Evolutionary conservation across 2,329 filamentous ascomycete genomes (phyloP).

Genomic region (Exophiala spinifera): DNA sequence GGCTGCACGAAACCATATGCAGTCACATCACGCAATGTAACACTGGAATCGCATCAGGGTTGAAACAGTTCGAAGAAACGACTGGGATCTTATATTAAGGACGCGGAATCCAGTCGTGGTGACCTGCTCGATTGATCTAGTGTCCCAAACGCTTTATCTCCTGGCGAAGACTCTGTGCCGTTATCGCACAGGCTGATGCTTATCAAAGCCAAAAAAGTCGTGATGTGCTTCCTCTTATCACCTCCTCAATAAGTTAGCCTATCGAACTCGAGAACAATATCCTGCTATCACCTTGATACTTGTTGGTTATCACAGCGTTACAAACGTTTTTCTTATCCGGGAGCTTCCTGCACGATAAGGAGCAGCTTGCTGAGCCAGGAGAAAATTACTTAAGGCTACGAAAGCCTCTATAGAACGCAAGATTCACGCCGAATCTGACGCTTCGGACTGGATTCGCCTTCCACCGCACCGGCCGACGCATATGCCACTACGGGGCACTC

Average conservation of each 20-base stretch:
- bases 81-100: no score
- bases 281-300: neutral
- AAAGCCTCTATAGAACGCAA: neutral
- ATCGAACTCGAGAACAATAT: slow-evolving; percentile 2
- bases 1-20: no score
- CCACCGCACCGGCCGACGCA: no score
- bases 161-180: slow-evolving; percentile 6
- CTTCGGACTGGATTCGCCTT: no score
- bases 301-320: neutral
- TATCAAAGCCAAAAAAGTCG: slow-evolving; percentile 10
- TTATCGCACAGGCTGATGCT: slow-evolving; percentile 21
- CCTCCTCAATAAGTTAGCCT: slow-evolving; percentile 1
- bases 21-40: no score
- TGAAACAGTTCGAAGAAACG: no score
- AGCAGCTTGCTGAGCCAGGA: neutral
- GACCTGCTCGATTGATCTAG: neutral
- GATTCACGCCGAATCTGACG: neutral
- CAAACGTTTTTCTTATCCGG: slow-evolving; percentile 6
- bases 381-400: slow-evolving; percentile 7
- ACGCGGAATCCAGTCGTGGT: no score
- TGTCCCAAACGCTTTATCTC: slow-evolving; percentile 23
- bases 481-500: no score
- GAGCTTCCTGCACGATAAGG: slow-evolving; percentile 19
- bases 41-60: no score
- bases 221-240: slow-evolving; percentile 1